A percentile compares a stretch with the other conserved stretches of the same genome.
phyloP scores from a whole-genome alignment of 495 filamentous ascomycete species.

The Hypoxylon cercidicola region DNA sequence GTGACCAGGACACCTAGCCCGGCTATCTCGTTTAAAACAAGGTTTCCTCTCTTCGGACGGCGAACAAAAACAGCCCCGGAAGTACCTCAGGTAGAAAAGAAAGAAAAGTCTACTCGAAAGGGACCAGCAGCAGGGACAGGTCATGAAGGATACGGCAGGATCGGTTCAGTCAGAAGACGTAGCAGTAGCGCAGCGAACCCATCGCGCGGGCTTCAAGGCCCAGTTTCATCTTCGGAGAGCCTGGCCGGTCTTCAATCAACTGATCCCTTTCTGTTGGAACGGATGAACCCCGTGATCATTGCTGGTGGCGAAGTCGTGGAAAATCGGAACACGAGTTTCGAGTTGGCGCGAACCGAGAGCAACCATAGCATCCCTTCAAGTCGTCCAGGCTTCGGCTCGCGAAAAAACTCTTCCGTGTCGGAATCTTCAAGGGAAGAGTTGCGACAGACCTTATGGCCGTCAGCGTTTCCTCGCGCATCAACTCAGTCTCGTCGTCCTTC shows the following conservation, averaged over 20 bases:
- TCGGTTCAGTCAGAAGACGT: slow-evolving; percentile 68
- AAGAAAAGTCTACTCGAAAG: slow-evolving; percentile 70
- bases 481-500: slow-evolving; percentile 55
- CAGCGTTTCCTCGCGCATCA: slow-evolving; percentile 55
- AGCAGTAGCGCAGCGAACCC: slow-evolving; percentile 63
- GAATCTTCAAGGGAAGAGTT: slow-evolving; percentile 51
- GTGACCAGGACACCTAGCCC: slow-evolving; percentile 60
- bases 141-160: slow-evolving; percentile 90
- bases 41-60: slow-evolving; percentile 82
- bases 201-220: slow-evolving; percentile 58
- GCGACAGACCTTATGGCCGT: slow-evolving; percentile 62
- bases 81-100: slow-evolving; percentile 58
- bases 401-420: slow-evolving; percentile 53
- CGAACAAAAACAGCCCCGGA: slow-evolving; percentile 74
- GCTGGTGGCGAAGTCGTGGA: slow-evolving; percentile 75
- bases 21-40: slow-evolving; percentile 53
- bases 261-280: slow-evolving; percentile 70
- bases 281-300: slow-evolving; percentile 89
- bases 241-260: slow-evolving; percentile 52
- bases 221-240: slow-evolving; percentile 61
- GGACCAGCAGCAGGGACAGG: slow-evolving; percentile 93
- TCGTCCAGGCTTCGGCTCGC: slow-evolving; percentile 63
- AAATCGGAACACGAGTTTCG: slow-evolving; percentile 63
- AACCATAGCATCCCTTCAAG: slow-evolving; percentile 64
- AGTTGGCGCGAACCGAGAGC: slow-evolving; percentile 70